Base-by-base conservation (phyloP, 805 yeast species). In the Dipodascus geniculatus region DNA sequence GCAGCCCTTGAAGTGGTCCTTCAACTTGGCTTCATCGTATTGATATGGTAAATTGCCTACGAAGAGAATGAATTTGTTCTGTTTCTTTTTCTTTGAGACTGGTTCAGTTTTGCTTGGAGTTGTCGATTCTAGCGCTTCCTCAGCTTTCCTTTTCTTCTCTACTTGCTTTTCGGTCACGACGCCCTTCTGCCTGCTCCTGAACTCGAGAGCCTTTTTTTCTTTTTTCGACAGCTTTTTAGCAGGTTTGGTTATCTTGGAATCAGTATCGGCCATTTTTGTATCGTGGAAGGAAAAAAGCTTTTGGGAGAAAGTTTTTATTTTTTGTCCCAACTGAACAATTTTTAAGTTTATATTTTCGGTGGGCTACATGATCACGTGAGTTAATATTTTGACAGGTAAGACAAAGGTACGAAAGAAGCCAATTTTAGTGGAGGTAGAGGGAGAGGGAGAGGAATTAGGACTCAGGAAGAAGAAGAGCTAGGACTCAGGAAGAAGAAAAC, bases 11-110 rank as follows among this genome's bases (percentile, higher is more conserved):
- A 93, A 88, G 68, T 90, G 96, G 19, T 75, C 71, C 53, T 72
- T 69, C 28, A 93, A 66, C 53, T 85, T 86, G 1, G 78, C 76
- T 52, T 78, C 78, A 1, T 82, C 76, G 22, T 81, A 70, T 53
- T 81, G 82, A 65, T 80, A 87, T 2, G 97, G 96, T 53, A 93
- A 72, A 63, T 90, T 89, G 2, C 99, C 99, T 6, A 90, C 87
- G 69, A 93, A 93, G 31, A 93, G 70, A 53, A 93, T 77, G 62
- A 85, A 90, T 63, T 95, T 74, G 65, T 76, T 81, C 20, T 85
- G 85, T 58, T 83, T 83, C 70, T 84, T 83, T 23, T 90, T 89
- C 68, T 85, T 83, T 59, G 91, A 72, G 3, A 28, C 48, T 17
- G 53, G 48, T 49, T 54, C 49, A 4, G 48, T 44, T 23, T 58